Conservation (phyloP, 1,139 yeast species). For the Debaryomyces robertsiae region DNA sequence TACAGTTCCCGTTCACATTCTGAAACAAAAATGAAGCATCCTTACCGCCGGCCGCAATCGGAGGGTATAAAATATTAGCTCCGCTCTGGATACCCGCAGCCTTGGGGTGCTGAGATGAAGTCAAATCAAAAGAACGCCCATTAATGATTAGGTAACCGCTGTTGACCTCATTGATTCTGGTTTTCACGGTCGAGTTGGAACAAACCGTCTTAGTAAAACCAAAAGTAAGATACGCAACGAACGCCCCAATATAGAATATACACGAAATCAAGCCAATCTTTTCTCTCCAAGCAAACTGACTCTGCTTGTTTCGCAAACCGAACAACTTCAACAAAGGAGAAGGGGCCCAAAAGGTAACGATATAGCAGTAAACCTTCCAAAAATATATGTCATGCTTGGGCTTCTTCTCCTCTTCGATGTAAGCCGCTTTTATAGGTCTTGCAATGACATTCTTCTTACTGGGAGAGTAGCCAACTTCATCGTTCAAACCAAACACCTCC, state of each 20-base stretch:
- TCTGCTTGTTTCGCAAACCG: constrained; percentile 77
- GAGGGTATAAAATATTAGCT: constrained; percentile 77
- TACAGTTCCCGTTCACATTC: constrained; percentile 93
- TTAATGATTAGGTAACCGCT: constrained; percentile 71
- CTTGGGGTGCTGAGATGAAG: constrained; percentile 72
- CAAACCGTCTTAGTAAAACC: constrained; percentile 92
- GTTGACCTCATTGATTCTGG: constrained; percentile 59
- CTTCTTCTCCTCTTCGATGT: constrained; percentile 16
- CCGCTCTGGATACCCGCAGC: constrained; percentile 76
- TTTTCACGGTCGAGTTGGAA: constrained; percentile 48
- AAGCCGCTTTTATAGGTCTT: constrained; percentile 15
- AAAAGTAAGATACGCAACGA: constrained; percentile 84
- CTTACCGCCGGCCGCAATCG: constrained; percentile 82
- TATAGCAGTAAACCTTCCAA: constrained; percentile 82
- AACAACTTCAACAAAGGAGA: constrained; percentile 67
- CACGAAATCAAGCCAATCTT: constrained; percentile 82
- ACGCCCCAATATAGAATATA: constrained; percentile 71
- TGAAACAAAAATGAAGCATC: constrained; percentile 91
- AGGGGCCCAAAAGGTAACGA: constrained; percentile 92
- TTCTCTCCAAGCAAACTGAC: constrained; percentile 97
- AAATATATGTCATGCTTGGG: constrained; percentile 47
- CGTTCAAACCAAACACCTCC: constrained; percentile 63
- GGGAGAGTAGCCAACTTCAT: constrained; percentile 47
- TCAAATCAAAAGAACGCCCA: constrained; percentile 78
- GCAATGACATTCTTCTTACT: constrained; percentile 30